These are phyloP conservation scores for Trichosanthes truncata DNA, from an alignment of 306 rosid genomes.

Conservation along the genomic window DNA sequence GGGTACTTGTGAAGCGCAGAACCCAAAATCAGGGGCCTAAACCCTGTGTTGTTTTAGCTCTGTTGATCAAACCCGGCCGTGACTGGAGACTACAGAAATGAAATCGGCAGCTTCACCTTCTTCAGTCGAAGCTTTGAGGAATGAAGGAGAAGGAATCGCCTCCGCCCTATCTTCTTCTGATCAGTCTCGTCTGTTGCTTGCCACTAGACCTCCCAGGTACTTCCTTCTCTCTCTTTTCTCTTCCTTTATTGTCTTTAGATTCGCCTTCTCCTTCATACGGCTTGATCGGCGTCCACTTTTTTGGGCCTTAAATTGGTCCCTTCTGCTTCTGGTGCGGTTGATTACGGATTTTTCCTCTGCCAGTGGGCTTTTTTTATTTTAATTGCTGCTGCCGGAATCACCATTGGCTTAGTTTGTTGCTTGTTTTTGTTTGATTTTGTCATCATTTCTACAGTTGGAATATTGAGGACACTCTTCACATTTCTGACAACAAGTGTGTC, in stretches of 20 bases:
- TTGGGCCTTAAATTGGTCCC: too few species aligned
- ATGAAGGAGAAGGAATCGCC: neutral
- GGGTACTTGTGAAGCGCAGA: too few species aligned
- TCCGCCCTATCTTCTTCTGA: slow-evolving; percentile 6
- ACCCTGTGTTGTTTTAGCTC: neutral
- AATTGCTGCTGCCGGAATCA: neutral
- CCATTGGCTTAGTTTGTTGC: neutral
- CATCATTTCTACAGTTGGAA: neutral
- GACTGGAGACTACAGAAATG: neutral
- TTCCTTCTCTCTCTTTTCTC: neutral
- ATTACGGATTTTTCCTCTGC: too few species aligned
- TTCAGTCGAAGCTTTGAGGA: slow-evolving; percentile 4
- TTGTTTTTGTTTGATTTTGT: too few species aligned
- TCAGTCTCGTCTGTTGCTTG: neutral
- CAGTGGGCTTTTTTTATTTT: too few species aligned
- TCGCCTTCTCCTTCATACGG: too few species aligned
- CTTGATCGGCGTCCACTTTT: too few species aligned
- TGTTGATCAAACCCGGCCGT: neutral
- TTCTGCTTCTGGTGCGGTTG: too few species aligned
- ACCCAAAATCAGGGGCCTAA: neutral
- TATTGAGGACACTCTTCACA: neutral
- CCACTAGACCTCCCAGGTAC: slow-evolving; percentile 5
- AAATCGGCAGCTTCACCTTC: neutral
- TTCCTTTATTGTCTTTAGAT: neutral
- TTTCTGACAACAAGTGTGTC: neutral